Evolutionary conservation across 768 basidiomycete species (phyloP).

Genomic region (Chiua virens): DNA sequence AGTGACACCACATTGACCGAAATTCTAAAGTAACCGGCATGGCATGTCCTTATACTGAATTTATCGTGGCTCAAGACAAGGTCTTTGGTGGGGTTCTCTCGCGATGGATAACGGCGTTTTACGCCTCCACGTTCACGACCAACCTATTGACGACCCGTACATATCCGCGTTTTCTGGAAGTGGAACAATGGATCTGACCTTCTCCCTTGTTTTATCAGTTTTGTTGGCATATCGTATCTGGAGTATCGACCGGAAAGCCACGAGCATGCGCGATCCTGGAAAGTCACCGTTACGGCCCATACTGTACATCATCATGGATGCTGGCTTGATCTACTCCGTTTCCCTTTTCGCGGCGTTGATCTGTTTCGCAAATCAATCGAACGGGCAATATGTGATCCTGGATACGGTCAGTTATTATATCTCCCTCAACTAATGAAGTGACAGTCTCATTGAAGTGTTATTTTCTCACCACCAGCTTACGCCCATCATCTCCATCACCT

Average conservation of each 20-base stretch:
- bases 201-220: constrained; percentile 5
- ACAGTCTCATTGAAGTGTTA: not conserved
- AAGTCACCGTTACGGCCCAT: not conserved
- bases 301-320: constrained; percentile 34
- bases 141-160: constrained; percentile 31
- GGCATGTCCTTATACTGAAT: constrained; percentile 14
- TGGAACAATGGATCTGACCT: not conserved
- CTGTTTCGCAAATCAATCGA: constrained; percentile 25
- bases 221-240: constrained; percentile 28
- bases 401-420: constrained; percentile 29
- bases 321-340: constrained; percentile 35
- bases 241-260: constrained; percentile 19
- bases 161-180: not conserved
- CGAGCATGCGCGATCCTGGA: constrained; percentile 5
- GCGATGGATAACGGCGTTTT: constrained; percentile 35
- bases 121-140: constrained; percentile 28
- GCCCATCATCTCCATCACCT: too few relatives aligned
- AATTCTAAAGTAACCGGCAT: constrained; percentile 11
- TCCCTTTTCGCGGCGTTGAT: constrained; percentile 33
- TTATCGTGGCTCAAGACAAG: not conserved
- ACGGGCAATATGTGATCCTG: constrained; percentile 33
- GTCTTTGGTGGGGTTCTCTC: constrained; percentile 26
- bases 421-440: too few relatives aligned
- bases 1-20: not conserved
- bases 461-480: constrained; percentile 18